Conservation (phyloP, 1,139 yeast genomes). For the Arxiozyma heterogenica region DNA sequence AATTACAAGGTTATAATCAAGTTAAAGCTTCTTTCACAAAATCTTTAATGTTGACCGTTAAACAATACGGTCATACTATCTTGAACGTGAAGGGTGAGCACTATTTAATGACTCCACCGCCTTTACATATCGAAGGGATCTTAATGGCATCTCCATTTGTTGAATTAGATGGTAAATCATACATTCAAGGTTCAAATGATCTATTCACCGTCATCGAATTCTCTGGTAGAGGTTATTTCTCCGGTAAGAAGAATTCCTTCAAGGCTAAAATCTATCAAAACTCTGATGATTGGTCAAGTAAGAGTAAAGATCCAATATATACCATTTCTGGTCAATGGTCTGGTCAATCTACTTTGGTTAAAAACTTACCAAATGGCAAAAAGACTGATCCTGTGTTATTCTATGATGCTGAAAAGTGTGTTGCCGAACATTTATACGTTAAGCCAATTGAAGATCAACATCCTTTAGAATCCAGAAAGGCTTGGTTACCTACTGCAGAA, state of each 20-base stretch:
- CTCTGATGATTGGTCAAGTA: slow-evolving; percentile 37
- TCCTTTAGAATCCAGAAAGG: slow-evolving; percentile 68
- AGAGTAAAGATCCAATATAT: slow-evolving; percentile 52
- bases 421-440: slow-evolving; percentile 51
- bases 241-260: slow-evolving; percentile 88
- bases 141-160: slow-evolving; percentile 84
- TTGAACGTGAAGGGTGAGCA: slow-evolving; percentile 58
- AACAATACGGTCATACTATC: slow-evolving; percentile 87
- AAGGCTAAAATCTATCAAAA: slow-evolving; percentile 71
- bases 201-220: slow-evolving; percentile 66
- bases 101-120: slow-evolving; percentile 81
- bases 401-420: slow-evolving; percentile 54
- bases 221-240: slow-evolving; percentile 87
- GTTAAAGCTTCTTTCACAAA: slow-evolving; percentile 78
- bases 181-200: slow-evolving; percentile 74
- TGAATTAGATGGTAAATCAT: slow-evolving; percentile 78
- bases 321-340: slow-evolving; percentile 93
- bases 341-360: slow-evolving; percentile 46
- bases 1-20: slow-evolving; percentile 82
- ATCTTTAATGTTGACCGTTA: slow-evolving; percentile 53
- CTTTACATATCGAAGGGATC: slow-evolving; percentile 89
- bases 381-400: slow-evolving; percentile 39
- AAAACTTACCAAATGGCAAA: slow-evolving; percentile 11
- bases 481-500: slow-evolving; percentile 80
- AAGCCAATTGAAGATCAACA: slow-evolving; percentile 75